These are phyloP conservation scores for Phialophora chinensis DNA, from an alignment of 2,329 filamentous ascomycete genomes.

Conservation along the genomic window DNA sequence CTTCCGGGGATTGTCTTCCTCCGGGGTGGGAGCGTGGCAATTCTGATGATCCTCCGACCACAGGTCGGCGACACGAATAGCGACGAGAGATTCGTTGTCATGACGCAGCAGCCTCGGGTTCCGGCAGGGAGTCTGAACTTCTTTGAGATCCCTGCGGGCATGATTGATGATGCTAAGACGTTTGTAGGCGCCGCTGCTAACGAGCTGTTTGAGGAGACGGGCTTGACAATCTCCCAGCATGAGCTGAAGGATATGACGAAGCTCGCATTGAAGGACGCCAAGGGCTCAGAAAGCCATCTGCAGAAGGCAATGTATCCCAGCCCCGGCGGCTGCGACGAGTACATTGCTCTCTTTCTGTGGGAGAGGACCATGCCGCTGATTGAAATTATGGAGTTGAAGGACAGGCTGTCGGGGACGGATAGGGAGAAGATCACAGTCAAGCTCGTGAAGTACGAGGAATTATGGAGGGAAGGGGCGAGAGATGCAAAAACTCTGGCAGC, in stretches of 20 bases:
- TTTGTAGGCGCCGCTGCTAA: slow-evolving; percentile 61
- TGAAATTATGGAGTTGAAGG: slow-evolving; percentile 57
- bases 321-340: slow-evolving; percentile 64
- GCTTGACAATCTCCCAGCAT: slow-evolving; percentile 53
- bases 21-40: slow-evolving; percentile 62
- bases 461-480: slow-evolving; percentile 60
- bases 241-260: slow-evolving; percentile 62
- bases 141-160: slow-evolving; percentile 64
- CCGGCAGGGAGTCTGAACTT: slow-evolving; percentile 61
- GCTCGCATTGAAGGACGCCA: slow-evolving; percentile 46
- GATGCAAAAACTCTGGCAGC: slow-evolving; percentile 64
- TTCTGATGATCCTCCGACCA: slow-evolving; percentile 63
- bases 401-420: slow-evolving; percentile 60
- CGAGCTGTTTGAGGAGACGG: slow-evolving; percentile 63
- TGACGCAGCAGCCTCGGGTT: slow-evolving; percentile 63
- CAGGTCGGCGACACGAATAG: slow-evolving; percentile 40
- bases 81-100: slow-evolving; percentile 53
- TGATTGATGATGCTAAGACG: slow-evolving; percentile 61
- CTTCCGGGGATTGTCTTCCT: slow-evolving; percentile 64
- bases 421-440: slow-evolving; percentile 65
- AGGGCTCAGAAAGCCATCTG: slow-evolving; percentile 45
- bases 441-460: slow-evolving; percentile 55
- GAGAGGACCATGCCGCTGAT: slow-evolving; percentile 57
- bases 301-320: slow-evolving; percentile 60
- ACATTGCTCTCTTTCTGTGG: slow-evolving; percentile 61